Conservation (phyloP, 208 protist genomes). For the Eutreptiella sp. region DNA sequence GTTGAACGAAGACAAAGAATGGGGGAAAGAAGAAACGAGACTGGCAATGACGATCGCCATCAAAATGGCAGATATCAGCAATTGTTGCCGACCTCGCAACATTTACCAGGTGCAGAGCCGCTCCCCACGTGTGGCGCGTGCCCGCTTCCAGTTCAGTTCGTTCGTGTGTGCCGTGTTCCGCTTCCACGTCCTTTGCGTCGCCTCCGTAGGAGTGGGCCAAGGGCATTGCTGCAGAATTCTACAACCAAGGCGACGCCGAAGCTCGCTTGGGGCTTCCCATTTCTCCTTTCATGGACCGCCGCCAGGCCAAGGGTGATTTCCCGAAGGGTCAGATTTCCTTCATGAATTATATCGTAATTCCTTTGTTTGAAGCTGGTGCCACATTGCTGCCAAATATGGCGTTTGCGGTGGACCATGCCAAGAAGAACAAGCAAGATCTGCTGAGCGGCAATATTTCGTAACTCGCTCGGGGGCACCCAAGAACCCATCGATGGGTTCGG, state of each 20-base stretch:
- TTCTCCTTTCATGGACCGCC: slow-evolving; percentile 84
- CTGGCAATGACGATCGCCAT: slow-evolving; percentile 80
- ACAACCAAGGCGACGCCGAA: slow-evolving; percentile 83
- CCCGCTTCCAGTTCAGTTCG: too few species aligned
- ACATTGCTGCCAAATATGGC: slow-evolving; percentile 66
- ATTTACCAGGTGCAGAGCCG: too few species aligned
- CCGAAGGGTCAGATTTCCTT: slow-evolving; percentile 78
- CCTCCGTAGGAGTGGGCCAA: slow-evolving; percentile 81
- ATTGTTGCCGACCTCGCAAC: slow-evolving; percentile 72
- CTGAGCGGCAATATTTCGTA: too few species aligned
- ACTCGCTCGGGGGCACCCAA: too few species aligned
- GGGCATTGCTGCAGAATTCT: slow-evolving; percentile 83
- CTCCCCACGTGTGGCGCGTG: too few species aligned
- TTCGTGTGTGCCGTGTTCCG: too few species aligned
- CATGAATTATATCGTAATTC: slow-evolving; percentile 80
- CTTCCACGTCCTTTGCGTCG: too few species aligned
- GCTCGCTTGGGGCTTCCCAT: slow-evolving; percentile 56
- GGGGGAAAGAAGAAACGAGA: slow-evolving; percentile 70
- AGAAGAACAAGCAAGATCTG: slow-evolving; percentile 72
- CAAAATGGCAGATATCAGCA: slow-evolving; percentile 88
- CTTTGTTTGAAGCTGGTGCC: slow-evolving; percentile 71
- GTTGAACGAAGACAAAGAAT: slow-evolving; percentile 63
- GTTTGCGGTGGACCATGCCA: slow-evolving; percentile 64
- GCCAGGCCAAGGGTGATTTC: slow-evolving; percentile 63
- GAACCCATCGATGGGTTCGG: too few species aligned